Evolutionary conservation across 176 grass and related monocot genomes (phyloP), one percentile per base, ranked within the genome.

Genomic region (Oropetium thomaeum): DNA sequence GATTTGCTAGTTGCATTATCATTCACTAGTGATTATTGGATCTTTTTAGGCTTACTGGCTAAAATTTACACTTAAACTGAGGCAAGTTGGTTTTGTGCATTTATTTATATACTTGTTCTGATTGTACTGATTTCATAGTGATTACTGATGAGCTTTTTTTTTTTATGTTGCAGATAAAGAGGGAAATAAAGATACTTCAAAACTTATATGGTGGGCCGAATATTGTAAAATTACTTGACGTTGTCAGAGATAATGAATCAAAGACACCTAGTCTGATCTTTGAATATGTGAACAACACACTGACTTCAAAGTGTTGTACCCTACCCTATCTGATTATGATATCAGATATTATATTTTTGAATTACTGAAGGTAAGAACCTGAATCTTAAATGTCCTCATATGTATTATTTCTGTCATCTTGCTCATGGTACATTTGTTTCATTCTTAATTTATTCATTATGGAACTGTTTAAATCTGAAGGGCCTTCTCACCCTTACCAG

Each of bases 221-320:
- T 79, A 92, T 99, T 84, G 51, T 99, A 51, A 99, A 92, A 69
- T 82, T 99, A 48, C 87, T 99, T 5, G 91, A 99, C 85, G 86
- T 95, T 87, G 96, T 99, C 78, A 71, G 91, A 92, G 96, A 99
- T 69, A 80, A 89, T 73, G 88, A 92, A 79, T 99, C 96, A 47
- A 99, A 99, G 87, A 92, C 89, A 0, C 96, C 89, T 47, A 92
- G 96, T 81, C 77, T 99, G 44, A 88, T 99, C 70, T 99, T 99
- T 86, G 96, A 99, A 85, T 67, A 95, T 45, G 74, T 99, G 69
- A 92, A 99, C 62, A 95, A 99, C 71, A n/a, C n/a, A 88, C 81
- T 35, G 96, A 99, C 86, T 99, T 99, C 71, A 99, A 92, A 99
- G 86, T 92, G 23, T 84, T 98, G n/a, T 95, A 99, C 71, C 96